phyloP scores from a whole-genome alignment of 2,329 filamentous ascomycete genomes.

The Rosellinia necatrix region DNA sequence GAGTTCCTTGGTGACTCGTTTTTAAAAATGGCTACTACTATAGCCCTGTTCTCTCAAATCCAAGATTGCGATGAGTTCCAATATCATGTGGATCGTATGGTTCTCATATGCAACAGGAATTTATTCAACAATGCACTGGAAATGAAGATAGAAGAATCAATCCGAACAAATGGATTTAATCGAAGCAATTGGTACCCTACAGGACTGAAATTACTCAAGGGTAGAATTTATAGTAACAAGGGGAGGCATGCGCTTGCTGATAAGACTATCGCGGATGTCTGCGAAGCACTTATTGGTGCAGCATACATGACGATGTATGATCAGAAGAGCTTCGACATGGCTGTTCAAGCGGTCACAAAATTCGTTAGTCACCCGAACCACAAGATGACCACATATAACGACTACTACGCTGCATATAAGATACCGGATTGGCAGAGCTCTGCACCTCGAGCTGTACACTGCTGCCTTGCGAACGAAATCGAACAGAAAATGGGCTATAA shows the following conservation, averaged over 20 bases:
- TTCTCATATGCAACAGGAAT: conserved; percentile 88
- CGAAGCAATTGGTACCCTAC: conserved; percentile 88
- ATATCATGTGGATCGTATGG: conserved; percentile 89
- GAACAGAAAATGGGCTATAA: conserved; percentile 59
- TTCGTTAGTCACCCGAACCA: conserved; percentile 75
- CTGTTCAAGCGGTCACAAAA: conserved; percentile 66
- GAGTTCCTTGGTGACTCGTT: conserved; percentile 95
- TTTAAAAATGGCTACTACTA: conserved; percentile 93
- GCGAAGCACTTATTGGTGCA: conserved; percentile 91
- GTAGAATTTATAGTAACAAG: conserved; percentile 63
- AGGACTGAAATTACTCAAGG: conserved; percentile 72
- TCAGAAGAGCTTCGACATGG: conserved; percentile 57
- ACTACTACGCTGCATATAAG: conserved; percentile 73
- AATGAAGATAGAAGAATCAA: conserved; percentile 70
- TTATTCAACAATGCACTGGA: conserved; percentile 77
- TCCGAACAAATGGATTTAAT: conserved; percentile 83
- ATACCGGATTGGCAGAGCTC: conserved; percentile 73
- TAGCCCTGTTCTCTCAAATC: conserved; percentile 78
- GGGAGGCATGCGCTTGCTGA: conserved; percentile 73
- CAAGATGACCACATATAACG: conserved; percentile 67
- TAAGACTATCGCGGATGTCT: conserved; percentile 93
- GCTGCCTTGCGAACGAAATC: conserved; percentile 69
- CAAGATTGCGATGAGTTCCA: conserved; percentile 82
- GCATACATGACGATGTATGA: conserved; percentile 62
- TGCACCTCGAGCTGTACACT: conserved; percentile 66